phyloP scores from a whole-genome alignment of 2,329 filamentous ascomycete species.

The Epichloe typhina region DNA sequence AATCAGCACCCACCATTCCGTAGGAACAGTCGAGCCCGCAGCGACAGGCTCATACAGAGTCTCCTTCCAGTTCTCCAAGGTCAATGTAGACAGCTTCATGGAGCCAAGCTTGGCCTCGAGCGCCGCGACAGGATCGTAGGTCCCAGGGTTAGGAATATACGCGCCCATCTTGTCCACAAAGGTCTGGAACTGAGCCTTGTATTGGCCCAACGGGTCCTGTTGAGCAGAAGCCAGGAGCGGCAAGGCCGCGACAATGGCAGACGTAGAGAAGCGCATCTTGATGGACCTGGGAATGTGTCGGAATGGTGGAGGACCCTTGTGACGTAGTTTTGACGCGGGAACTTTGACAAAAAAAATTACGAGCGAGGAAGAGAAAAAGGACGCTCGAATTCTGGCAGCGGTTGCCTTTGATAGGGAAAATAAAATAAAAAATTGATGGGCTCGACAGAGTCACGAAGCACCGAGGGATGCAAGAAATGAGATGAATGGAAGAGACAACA shows the following conservation, averaged over 20 bases:
- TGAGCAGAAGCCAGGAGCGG: constrained; percentile 42
- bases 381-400: background rate
- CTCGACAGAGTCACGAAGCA: background rate
- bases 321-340: background rate
- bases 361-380: background rate
- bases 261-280: constrained; percentile 46
- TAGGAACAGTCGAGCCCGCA: constrained; percentile 45
- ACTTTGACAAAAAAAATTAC: background rate
- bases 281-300: background rate
- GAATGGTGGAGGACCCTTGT: background rate
- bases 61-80: constrained; percentile 57
- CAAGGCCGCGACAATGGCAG: constrained; percentile 37
- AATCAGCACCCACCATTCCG: constrained; percentile 65
- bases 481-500: background rate
- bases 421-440: background rate
- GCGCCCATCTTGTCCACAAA: constrained; percentile 47
- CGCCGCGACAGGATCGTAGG: constrained; percentile 27
- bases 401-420: background rate
- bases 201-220: constrained; percentile 38
- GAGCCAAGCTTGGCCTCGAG: constrained; percentile 25
- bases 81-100: constrained; percentile 38
- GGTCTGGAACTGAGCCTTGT: constrained; percentile 50
- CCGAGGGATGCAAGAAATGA: background rate
- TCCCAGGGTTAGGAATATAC: constrained; percentile 36
- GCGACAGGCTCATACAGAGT: constrained; percentile 50